Conservation (phyloP, 2,329 filamentous ascomycete species). For the Akanthomyces lecanii region DNA sequence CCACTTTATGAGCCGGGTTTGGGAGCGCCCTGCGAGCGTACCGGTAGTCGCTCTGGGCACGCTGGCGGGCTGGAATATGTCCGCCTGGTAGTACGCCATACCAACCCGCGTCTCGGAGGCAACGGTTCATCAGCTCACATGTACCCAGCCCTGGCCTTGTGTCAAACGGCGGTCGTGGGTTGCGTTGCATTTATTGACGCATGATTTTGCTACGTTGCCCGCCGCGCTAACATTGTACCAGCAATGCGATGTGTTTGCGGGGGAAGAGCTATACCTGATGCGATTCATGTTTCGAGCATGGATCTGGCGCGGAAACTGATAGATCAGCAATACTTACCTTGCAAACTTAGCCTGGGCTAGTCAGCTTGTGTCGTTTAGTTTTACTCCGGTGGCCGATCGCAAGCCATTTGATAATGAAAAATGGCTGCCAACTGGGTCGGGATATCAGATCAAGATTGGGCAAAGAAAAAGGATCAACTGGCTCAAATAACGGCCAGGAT, state of each 20-base stretch:
- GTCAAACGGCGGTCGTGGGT: too few relatives aligned
- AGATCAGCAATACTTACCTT: background rate
- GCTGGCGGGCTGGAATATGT: background rate
- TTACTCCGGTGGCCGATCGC: background rate
- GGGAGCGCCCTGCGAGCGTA: background rate
- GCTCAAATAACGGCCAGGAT: too few relatives aligned
- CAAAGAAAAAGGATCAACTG: too few relatives aligned
- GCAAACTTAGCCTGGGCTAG: background rate
- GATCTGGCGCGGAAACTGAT: background rate
- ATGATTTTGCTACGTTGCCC: background rate
- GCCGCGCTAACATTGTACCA: background rate
- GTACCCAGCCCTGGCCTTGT: background rate
- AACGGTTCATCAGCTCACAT: background rate
- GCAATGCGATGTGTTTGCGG: background rate
- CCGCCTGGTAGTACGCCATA: background rate
- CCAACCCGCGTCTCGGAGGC: background rate
- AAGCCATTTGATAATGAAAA: background rate
- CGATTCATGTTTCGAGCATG: background rate
- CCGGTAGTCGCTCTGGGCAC: background rate
- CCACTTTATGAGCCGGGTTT: background rate
- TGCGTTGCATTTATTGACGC: background rate
- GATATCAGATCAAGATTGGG: too few relatives aligned
- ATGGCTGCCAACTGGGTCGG: background rate
- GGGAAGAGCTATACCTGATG: slow-evolving; percentile 3
- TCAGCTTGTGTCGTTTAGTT: background rate